Conservation (phyloP, 345 rosid genomes). For the Eucalyptus cladocalyx region DNA sequence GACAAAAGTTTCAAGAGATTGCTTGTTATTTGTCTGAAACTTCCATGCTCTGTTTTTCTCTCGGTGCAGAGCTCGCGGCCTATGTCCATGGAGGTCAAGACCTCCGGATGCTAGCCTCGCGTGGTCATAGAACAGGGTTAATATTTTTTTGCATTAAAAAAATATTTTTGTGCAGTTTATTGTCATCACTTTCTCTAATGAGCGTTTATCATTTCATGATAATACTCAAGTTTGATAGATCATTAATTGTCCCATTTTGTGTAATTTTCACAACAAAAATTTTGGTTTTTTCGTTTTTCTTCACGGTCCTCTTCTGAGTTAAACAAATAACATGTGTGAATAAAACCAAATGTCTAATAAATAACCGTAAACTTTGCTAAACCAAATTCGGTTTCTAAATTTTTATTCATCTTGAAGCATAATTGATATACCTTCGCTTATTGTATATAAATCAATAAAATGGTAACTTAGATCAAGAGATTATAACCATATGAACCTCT, state of each 20-base stretch:
- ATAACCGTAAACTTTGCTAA: neutral
- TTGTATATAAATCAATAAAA: neutral
- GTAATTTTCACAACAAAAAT: neutral
- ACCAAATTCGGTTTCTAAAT: neutral
- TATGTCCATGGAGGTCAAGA: neutral
- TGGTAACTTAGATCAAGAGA: neutral
- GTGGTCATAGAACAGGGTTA: neutral
- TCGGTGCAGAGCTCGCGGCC: neutral
- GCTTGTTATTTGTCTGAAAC: neutral
- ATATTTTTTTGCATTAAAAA: no score
- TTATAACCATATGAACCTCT: neutral
- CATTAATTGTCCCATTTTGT: neutral
- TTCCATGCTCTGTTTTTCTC: neutral
- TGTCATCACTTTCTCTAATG: neutral
- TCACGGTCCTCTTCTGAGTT: neutral
- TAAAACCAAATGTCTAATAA: neutral
- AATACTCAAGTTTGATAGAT: neutral
- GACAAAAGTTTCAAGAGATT: neutral
- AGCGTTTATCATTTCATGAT: neutral
- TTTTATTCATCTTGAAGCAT: neutral
- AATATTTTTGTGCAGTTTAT: neutral
- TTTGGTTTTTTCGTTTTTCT: neutral
- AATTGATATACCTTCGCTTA: neutral
- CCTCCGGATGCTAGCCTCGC: neutral
- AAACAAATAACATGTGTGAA: neutral